Conservation (phyloP, 1,284 basidiomycete genomes). For the Marasmius sp. region DNA sequence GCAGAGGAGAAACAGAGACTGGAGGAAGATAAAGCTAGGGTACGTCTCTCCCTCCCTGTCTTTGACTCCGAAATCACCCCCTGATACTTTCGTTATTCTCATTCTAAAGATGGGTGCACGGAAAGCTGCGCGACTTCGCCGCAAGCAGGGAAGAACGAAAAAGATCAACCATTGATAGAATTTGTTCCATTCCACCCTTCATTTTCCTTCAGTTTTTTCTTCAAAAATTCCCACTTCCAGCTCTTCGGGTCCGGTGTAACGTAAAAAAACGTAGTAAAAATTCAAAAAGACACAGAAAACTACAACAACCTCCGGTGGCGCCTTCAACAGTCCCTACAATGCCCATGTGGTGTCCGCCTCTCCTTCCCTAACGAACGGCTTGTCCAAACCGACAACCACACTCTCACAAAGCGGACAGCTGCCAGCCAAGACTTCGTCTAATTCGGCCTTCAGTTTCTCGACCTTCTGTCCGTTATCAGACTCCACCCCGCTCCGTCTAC, state of each 20-base stretch:
- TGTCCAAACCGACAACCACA: conserved; percentile 81
- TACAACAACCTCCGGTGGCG: not conserved
- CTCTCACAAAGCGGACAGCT: conserved; percentile 92
- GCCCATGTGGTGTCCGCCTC: conserved; percentile 84
- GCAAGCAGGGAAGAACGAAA: conserved; percentile 71
- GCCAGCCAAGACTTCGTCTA: conserved; percentile 86
- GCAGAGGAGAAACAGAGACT: conserved; percentile 69
- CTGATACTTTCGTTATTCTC: conserved; percentile 4
- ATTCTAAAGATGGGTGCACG: conserved; percentile 64
- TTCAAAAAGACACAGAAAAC: not conserved
- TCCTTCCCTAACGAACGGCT: conserved; percentile 80
- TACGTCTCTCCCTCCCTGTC: conserved; percentile 28
- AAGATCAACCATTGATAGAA: conserved; percentile 66
- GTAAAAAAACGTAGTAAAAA: not conserved
- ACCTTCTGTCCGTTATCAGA: conserved; percentile 58
- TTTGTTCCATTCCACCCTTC: conserved; percentile 12
- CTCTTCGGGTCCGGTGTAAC: not conserved
- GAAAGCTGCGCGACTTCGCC: conserved; percentile 68
- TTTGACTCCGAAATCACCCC: not conserved
- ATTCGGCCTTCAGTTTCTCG: conserved; percentile 72
- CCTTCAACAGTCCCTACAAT: conserved; percentile 41
- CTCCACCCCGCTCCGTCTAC: conserved; percentile 46
- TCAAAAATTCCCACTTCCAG: not conserved
- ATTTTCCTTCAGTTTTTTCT: not conserved
- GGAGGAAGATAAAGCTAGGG: conserved; percentile 74